Base-by-base conservation (phyloP, 257 asterid genomes). In the Fraxinus anomala region DNA sequence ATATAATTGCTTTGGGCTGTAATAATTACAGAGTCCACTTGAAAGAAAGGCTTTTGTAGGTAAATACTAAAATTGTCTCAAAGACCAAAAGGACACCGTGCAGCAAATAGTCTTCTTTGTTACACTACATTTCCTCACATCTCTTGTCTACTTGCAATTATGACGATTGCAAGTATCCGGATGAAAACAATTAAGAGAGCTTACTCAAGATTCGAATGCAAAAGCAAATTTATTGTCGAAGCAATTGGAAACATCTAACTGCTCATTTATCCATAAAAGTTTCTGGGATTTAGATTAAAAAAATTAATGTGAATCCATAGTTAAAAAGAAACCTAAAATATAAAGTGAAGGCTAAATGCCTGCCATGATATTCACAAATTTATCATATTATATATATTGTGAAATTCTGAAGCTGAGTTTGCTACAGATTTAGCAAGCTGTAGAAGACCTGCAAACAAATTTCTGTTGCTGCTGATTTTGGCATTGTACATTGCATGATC, bases 391-490 rank as follows among this genome's bases (percentile, higher is more conserved):
- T 31, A 77, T 76, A 34, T 19, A 17, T 19, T 51, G 21, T 51
- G 63, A 76, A 69, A 54, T 66, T 84, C 87, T 65, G 89, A 87
- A 82, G 89, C 87, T 39, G 87, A 85, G 88, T 76, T 84, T 79
- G 92, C 94, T 87, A 61, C 90, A 88, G 83, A 79, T 69, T 83
- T 80, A 82, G 87, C 85, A 87, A 77, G 89, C 72, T 37, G 83
- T 80, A 70, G 89, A 80, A 26, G 81, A 79, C 79, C 87, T 87
- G 82, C 85, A 79, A 70, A 86, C 82, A 74, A 79, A 75, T 84
- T 83, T 92, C 73, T 88, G 91, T 34, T 87, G 90, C 14, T 91
- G 92, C 81, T 87, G 92, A 77, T 85, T 88, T 81, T 92, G 96
- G 78, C 87, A 87, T 34, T 91, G 94, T 83, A 79, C 76, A 76